Base-by-base conservation (phyloP, 2,329 filamentous ascomycete genomes). In the Didymellaceae sp. region DNA sequence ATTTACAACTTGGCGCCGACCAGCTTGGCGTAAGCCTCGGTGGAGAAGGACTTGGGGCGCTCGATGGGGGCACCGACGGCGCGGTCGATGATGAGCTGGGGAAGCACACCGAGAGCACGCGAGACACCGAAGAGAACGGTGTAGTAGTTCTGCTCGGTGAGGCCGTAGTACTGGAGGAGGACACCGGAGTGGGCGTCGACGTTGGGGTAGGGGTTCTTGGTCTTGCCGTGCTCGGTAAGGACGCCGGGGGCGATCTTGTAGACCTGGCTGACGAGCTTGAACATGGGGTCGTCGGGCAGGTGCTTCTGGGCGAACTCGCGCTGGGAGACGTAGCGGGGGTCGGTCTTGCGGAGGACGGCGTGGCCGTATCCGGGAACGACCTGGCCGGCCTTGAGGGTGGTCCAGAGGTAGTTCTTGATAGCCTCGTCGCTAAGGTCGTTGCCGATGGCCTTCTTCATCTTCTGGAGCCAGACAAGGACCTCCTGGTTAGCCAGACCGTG, bases 401-500 rank as follows among this genome's bases (percentile, higher is more conserved):
- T 87, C 94, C 94, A 99, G 70, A 99, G 89, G 86, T 99, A 99
- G 78, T 97, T 89, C 76, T 88, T 96, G 84, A 99, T 97, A 77
- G 89, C 87, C 83, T 93, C 83, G 82, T 99, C 94, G 78, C 89
- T 94, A 60, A 99, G 86, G 76, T 99, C 94, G 77, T 93, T 90
- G 73, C 94, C 94, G 70, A 99, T 82, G 49, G 82, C 77, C 81
- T 91, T 88, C 90, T 99, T 97, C 92, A 99, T 97, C 88, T 97
- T 90, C 68, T 88, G 90, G 73, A 99, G 90, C 94, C 94, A 99
- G 84, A 94, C 92, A 70, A 99, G 87, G 66, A 99, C 94, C 82
- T 99, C 94, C 85, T 99, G 94, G 87, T 99, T 99, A 77, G 94
- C 94, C 72, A 99, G 87, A 78, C 94, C 94, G 86, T 99, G 94